phyloP scores from a whole-genome alignment of 208 protist species.

The Crithidia thermophila region DNA sequence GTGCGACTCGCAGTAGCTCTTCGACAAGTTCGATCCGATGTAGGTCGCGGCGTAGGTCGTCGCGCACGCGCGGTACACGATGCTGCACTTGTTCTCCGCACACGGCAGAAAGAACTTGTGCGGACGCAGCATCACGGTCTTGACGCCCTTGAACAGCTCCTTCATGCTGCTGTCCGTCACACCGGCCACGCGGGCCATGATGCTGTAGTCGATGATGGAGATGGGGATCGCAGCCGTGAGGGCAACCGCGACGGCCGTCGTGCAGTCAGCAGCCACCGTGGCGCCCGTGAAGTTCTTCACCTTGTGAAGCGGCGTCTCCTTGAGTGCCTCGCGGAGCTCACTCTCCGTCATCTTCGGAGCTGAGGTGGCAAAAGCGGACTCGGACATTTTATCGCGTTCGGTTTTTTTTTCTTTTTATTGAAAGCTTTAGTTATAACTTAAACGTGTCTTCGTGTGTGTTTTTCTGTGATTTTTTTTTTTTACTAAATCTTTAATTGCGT shows the following conservation, averaged over 20 bases:
- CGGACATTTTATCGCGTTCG: background rate
- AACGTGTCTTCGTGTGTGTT: background rate
- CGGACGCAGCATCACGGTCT: constrained; percentile 66
- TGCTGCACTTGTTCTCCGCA: constrained; percentile 80
- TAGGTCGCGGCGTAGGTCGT: constrained; percentile 79
- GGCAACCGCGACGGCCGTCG: constrained; percentile 66
- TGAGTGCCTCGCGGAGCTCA: constrained; percentile 35
- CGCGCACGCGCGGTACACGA: constrained; percentile 71
- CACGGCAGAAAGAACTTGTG: constrained; percentile 88
- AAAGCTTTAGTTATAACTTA: too few relatives aligned
- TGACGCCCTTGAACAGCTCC: constrained; percentile 63
- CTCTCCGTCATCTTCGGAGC: constrained; percentile 29
- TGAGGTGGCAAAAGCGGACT: background rate
- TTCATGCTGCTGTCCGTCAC: constrained; percentile 74
- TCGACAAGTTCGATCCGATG: constrained; percentile 74
- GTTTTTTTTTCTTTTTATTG: background rate
- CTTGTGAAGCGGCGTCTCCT: constrained; percentile 43
- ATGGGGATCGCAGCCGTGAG: constrained; percentile 80
- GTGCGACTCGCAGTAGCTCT: constrained; percentile 83
- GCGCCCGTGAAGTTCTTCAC: constrained; percentile 51
- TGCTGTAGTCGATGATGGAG: constrained; percentile 91
- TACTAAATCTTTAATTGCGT: too few relatives aligned
- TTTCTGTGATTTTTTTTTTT: too few relatives aligned
- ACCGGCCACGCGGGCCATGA: constrained; percentile 83
- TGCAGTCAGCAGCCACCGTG: constrained; percentile 62